Evolutionary conservation across 73 alveolate species (phyloP).

Genomic region (Urostyla sp.): DNA sequence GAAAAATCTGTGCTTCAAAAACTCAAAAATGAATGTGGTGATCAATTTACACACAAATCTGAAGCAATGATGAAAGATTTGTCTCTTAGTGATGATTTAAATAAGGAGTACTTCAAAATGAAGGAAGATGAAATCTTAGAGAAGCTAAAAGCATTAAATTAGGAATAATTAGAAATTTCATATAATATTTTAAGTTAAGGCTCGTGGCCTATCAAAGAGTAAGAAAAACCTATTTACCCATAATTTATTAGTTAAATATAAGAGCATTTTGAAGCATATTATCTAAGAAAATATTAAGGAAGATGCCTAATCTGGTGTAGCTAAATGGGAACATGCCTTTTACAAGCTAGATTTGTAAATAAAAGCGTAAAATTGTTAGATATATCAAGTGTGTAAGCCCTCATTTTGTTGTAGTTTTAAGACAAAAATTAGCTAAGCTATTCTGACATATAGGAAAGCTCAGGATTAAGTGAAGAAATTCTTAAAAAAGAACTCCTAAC

Average conservation of each 20-base stretch:
- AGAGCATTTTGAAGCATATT: conserved; percentile 45
- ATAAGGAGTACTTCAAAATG: conserved; percentile 38
- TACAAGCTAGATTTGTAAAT: conserved; percentile 38
- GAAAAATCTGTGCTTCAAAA: conserved; percentile 57
- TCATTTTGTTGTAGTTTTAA: conserved; percentile 48
- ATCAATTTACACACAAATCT: conserved; percentile 68
- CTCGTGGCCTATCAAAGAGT: conserved; percentile 49
- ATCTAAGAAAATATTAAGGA: conserved; percentile 35
- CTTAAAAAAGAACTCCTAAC: conserved; percentile 46
- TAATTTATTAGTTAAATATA: background rate
- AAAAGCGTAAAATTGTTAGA: conserved; percentile 14
- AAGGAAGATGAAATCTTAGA: conserved; percentile 35
- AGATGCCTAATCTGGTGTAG: conserved; percentile 50
- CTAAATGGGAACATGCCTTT: conserved; percentile 38
- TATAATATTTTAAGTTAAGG: conserved; percentile 32
- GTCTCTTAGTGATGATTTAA: conserved; percentile 49
- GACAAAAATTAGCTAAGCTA: background rate
- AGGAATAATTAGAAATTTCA: conserved; percentile 28
- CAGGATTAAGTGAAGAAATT: conserved; percentile 52
- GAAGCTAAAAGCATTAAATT: no score
- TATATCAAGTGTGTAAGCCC: conserved; percentile 39
- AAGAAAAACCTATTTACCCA: conserved; percentile 40
- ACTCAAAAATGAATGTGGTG: conserved; percentile 74
- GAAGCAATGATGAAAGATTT: conserved; percentile 74
- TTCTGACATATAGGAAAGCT: conserved; percentile 7